Evolutionary conservation across 2,329 filamentous ascomycete genomes (phyloP), one percentile per base, ranked within the genome.

Genomic region (Emmonsia crescens): DNA sequence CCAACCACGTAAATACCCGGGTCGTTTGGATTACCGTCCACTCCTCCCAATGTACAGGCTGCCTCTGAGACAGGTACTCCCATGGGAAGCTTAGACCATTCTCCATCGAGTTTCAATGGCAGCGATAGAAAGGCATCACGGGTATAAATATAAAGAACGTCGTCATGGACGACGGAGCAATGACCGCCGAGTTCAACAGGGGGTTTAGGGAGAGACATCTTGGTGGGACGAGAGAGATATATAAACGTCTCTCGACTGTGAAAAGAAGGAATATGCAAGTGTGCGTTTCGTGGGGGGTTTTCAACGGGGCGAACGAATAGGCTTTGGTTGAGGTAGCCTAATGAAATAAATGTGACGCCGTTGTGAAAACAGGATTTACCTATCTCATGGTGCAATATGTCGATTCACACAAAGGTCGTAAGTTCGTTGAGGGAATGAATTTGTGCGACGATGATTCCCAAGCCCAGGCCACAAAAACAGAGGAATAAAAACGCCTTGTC

Each of bases 71-170:
- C 89, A 21, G 85, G 78, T 16, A 27, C 57, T 57, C 89, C 90
- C 72, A 81, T 82, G 0, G 80, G 70, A 66, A 94, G 74, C 66
- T 80, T 72, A 65, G 82, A 78, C 93, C 93, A 96, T 76, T 84
- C 76, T 57, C 85, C 88, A 58, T 88, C 88, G 66, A 85, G 75
- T 65, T 83, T 76, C 65, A 97, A 76, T 14, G 80, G 75, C 66
- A 97, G 76, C 9, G 88, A 88, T 72, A 91, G 84, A 68, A 97
- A 92, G 33, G 85, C 89, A 55, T 83, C 76, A 9, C 85, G 76
- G 5, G 90, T 89, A 74, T 90, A 96, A 54, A 89, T 86, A 77
- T 95, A 97, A 60, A 97, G 84, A 14, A 86, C 91, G 73, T 91
- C 86, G 71, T 91, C 81, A 78, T 89, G 81, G 64, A 96, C 82